phyloP scores from a whole-genome alignment of 2,329 filamentous ascomycete genomes.

The Cryphonectria nitschkei region DNA sequence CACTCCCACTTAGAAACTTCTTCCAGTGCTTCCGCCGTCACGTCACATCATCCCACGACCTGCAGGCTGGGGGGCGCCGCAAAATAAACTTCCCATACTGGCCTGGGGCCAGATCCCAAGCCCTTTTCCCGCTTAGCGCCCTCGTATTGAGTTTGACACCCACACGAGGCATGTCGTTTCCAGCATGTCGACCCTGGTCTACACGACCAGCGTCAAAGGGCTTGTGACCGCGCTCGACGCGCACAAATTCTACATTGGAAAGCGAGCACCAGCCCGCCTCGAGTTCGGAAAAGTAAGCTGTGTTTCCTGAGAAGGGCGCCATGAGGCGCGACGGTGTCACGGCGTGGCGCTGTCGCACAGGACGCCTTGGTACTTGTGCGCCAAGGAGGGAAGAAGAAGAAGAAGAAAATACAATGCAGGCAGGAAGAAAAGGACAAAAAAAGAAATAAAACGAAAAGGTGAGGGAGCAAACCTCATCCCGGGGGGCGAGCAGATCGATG shows the following conservation, averaged over 20 bases:
- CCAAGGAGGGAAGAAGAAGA: neutral
- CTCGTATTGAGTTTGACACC: conserved; percentile 24
- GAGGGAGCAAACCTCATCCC: neutral
- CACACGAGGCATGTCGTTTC: conserved; percentile 17
- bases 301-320: neutral
- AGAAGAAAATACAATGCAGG: neutral
- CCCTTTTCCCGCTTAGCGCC: conserved; percentile 25
- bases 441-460: neutral
- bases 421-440: no score
- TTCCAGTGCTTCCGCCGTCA: neutral
- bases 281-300: neutral
- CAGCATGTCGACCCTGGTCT: conserved; percentile 4
- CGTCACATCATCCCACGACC: conserved; percentile 9
- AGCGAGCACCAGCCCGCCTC: neutral
- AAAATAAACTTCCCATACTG: neutral
- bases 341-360: neutral
- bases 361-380: neutral
- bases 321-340: neutral
- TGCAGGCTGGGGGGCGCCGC: neutral
- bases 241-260: neutral
- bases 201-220: conserved; percentile 11
- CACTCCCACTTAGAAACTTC: neutral
- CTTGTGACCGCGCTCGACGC: conserved; percentile 13
- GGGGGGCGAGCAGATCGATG: conserved; percentile 2
- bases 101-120: conserved; percentile 6